Percentiles rank a stretch among this genome's conserved stretches.
Conservation (phyloP, 2,329 filamentous ascomycete genomes). For the Teratosphaeria gauchensis region DNA sequence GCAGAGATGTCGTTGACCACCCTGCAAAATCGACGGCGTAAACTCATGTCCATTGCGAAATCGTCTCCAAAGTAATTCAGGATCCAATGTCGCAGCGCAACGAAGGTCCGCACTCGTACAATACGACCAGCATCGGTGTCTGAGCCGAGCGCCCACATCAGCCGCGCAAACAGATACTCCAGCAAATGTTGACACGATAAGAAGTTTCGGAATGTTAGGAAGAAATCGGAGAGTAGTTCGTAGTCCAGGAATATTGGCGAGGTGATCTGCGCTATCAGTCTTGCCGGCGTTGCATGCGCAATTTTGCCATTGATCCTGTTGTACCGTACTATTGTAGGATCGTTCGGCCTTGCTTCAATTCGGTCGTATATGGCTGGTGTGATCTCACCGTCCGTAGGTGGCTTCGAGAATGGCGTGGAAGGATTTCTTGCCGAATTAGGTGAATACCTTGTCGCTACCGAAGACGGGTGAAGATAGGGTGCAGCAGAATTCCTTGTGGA, state of each 20-base stretch:
- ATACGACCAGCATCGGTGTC: conserved; percentile 80
- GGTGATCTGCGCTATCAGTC: conserved; percentile 91
- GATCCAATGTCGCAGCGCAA: conserved; percentile 92
- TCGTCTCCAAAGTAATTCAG: conserved; percentile 96
- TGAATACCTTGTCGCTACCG: conserved; percentile 1
- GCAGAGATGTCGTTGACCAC: conserved; percentile 59
- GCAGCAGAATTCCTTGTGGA: conserved; percentile 1
- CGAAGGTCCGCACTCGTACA: conserved; percentile 91
- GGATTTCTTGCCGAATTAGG: conserved; percentile 1
- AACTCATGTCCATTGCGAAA: conserved; percentile 65
- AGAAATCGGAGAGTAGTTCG: conserved; percentile 93
- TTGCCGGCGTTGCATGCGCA: conserved; percentile 77
- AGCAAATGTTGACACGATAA: conserved; percentile 67
- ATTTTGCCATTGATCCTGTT: conserved; percentile 49
- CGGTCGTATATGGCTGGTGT: conserved; percentile 68
- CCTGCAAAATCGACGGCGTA: conserved; percentile 70
- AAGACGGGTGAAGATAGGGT: conserved; percentile 12
- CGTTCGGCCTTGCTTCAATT: conserved; percentile 72
- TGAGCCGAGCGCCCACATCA: conserved; percentile 76
- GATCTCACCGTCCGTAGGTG: conserved; percentile 5
- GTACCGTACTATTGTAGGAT: conserved; percentile 74
- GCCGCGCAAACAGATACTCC: conserved; percentile 70
- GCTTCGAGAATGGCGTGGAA: background rate
- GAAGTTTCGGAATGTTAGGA: conserved; percentile 87
- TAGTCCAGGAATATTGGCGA: conserved; percentile 95